Evolutionary conservation across 148 eudicot species (phyloP), one percentile per base, ranked within the genome.

Genomic region (Rhododendron williamsianum): DNA sequence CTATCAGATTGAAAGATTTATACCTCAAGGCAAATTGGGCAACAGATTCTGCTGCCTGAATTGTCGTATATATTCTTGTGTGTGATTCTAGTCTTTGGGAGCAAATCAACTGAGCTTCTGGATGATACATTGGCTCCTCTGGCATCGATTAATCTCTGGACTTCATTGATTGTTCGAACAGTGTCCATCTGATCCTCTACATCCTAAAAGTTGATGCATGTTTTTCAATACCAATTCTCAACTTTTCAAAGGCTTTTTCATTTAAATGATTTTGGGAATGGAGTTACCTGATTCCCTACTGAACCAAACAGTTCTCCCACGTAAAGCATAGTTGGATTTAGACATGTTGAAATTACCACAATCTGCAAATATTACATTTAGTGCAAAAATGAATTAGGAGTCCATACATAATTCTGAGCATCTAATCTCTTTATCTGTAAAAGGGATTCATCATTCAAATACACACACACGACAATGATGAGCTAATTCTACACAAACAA

Each of bases 11-110:
- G 38, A 18, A 74, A 18, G 46, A 74, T 15, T 36, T 18, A 38
- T 46, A 78, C 81, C 56, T 78, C 56, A 46, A 78, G 81, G 81
- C 81, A 78, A 78, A 78, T 48, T 78, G 81, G 51, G 81, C 81
- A 78, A 18, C 36, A 78, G 56, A n/a, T 46, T 78, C 81, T 46
- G 48, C 27, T 45, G 51, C 81, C 81, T 46, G 54, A 46, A 78
- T 49, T 1, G 19, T 78, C 56, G 0, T 45, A 78, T 11, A n/a
- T 46, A 2, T 78, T 46, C 81, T 12, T 46, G 8, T 78, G 54
- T 12, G 56, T 78, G 21, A 78, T 78, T 78, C 36, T 78, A 45
- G 35, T 46, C 35, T 46, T 78, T 23, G 30, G 56, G 35, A 45
- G 35, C 35, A 7, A 23, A n/a, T 12, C 12, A 78, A 25, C 35